Base-by-base conservation (phyloP, 768 basidiomycete species). In the Rossbeevera mucosa region DNA sequence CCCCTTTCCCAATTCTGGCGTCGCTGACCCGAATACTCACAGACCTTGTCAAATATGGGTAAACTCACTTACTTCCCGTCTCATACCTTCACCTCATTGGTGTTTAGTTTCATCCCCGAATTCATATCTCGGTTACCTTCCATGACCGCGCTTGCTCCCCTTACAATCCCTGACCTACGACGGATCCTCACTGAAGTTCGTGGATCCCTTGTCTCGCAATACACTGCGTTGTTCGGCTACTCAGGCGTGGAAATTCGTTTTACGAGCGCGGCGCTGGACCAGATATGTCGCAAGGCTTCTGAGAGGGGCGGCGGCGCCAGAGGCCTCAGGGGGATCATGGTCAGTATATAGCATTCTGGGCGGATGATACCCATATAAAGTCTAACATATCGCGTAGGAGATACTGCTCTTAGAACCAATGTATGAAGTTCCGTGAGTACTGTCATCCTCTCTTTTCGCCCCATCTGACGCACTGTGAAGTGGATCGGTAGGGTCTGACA, bases 81-180 rank as follows among this genome's bases (percentile, higher is more conserved):
- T 43, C 29, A 24, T 20, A 26, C 42, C 16, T 21, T 30, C 8
- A 21, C 40, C 59, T 31, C 42, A 67, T 30, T 31, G 16, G 42
- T 26, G 24, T 38, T 26, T 52, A 88, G 89, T 3, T 89, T 96
- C 57, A 97, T 97, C 52, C 94, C 94, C 21, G 94, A 98, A 71
- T 97, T 98, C 60, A 80, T 95, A 47, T 92, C 90, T 16, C 88
- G 95, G 25, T 71, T 96, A n/a, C 94, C 94, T 5, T 86, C 92
- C n/a, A 78, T 94, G 30, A 89, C 94, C 4, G 83, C 91, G 1
- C 78, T 98, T 6, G 69, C 86, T 6, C 86, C 89, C 6, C 76
- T 97, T 2, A 86, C 88, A 5, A 79, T 88, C 9, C 65, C 80
- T 11, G 95, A 97, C 68, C 77, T 98, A 16, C 81, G 92, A 24